These are phyloP conservation scores for Naganishia albida DNA, from an alignment of 1,284 basidiomycete species.

Conservation along the genomic window DNA sequence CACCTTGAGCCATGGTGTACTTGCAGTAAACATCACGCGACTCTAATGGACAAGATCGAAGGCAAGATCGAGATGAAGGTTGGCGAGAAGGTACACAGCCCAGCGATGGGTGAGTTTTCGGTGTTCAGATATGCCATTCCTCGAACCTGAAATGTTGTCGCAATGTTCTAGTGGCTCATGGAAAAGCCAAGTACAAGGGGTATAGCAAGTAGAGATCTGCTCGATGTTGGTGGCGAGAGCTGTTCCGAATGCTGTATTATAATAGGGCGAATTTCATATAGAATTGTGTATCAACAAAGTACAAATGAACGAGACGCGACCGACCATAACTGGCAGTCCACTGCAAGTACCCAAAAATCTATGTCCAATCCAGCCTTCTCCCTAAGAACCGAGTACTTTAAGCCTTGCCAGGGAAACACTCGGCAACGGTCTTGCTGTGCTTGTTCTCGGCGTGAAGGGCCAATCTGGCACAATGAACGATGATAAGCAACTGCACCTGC, in stretches of 20 bases:
- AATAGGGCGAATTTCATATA: too few relatives aligned
- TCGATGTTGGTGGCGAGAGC: neutral
- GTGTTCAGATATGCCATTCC: neutral
- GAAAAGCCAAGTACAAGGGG: constrained; percentile 16
- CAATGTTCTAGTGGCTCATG: neutral
- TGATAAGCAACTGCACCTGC: neutral
- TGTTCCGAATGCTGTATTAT: too few relatives aligned
- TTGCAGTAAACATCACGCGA: constrained; percentile 18
- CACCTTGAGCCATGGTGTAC: neutral
- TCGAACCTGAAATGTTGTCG: neutral
- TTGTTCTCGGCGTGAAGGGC: constrained; percentile 12
- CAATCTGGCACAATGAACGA: neutral
- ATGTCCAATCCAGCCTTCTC: neutral
- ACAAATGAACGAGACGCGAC: constrained; percentile 13
- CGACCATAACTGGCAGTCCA: neutral
- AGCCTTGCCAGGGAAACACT: constrained; percentile 1
- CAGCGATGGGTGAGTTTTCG: neutral
- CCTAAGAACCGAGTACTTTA: neutral
- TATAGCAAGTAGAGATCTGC: neutral
- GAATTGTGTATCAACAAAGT: constrained; percentile 11
- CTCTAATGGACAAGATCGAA: constrained; percentile 8
- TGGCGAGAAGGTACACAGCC: neutral
- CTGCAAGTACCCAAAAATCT: neutral
- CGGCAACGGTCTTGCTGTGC: constrained; percentile 16
- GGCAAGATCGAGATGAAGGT: constrained; percentile 14